Evolutionary conservation across 768 basidiomycete species (phyloP), one percentile per base, ranked within the genome.

Genomic region (Suillus bovinus): DNA sequence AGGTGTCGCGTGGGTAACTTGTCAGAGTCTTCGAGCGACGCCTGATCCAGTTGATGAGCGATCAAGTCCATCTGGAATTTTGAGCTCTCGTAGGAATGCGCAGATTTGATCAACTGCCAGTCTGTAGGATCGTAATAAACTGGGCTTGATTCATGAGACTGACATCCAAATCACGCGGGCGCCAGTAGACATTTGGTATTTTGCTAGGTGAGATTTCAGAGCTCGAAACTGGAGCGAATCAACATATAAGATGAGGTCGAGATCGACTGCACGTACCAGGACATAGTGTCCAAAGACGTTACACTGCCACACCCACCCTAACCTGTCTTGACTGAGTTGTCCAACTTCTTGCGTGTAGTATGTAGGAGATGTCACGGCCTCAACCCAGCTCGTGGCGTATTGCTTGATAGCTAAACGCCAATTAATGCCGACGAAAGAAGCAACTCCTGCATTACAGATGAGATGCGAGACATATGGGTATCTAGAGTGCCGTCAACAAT

Each of bases 251-350:
- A 52, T 61, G 44, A 50, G 39, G 39, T 41, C 42, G 20, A 52
- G 36, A 36, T 24, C 27, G 39, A 33, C 41, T 52, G 17, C 38
- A 81, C 88, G 60, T 69, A 94, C 93, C 66, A 95, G 75, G 33
- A 81, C 81, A 70, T 88, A 94, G 73, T 94, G 92, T 0, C 88
- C 86, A 61, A 94, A 93, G 31, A 93, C 76, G 67, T 94, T 94
- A 63, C 85, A 89, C 70, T 94, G 91, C 91, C 92, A 95, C 8
- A 87, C 83, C 82, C 83, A 88, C 3, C 93, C 93, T 0, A 93
- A 74, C 6, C 88, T 86, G 65, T 95, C 91, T 5, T 76, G 74
- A 64, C 85, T 90, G 56, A 81, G 66, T 64, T 86, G 82, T 9
- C 89, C 91, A 13, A 62, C 69, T 33, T 79, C 72, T 71, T 94